Evolutionary conservation across 139 green algal genomes (phyloP), one percentile per base, ranked within the genome.

Genomic region (Haematococcus lacustris): DNA sequence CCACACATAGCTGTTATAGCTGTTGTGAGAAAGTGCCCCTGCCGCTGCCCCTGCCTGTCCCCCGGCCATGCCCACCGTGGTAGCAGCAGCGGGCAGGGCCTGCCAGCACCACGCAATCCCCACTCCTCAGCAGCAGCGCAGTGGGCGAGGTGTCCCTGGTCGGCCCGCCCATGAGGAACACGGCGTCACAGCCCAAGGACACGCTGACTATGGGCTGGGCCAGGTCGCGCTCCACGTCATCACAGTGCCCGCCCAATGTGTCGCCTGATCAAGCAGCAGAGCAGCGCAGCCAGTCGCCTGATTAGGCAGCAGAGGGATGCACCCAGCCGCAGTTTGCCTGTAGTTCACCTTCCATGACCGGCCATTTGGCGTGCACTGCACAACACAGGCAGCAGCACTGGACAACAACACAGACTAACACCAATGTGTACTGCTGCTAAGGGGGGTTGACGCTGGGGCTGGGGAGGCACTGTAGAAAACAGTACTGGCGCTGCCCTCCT

Each of bases 211-310:
- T 90, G 26, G 93, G 93, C 71, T 94, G 77, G 1, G 30, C 43
- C 73, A 92, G 53, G 71, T 96, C 85, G 0, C 17, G 25, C 82
- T 98, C 93, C 33, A 89, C 93, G 70, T 97, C 93, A 71, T 97
- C 93, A 38, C 83, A 64, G 80, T 97, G 93, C 0, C 93, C 93
- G 13, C 83, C 80, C 26, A 97, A 80, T 0, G 88, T 94, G 78
- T 96, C 91, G 1, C 90, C 78, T 82, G 65, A 23, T 9, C 21
- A 21, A 64, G n/a, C n/a, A n/a, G n/a, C n/a, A n/a, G n/a, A n/a
- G n/a, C 53, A 32, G 13, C 4, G 53, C 53, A 26, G 21, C 4
- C 9, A 53, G 43, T 9, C 43, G 17, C 43, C 43, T 17, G 9
- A 53, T 28, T 17, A 53, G 43, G 17, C 17, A 17, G 43, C 9